Percentiles rank a stretch among this genome's conserved stretches.
Evolutionary conservation across 2,329 filamentous ascomycete genomes (phyloP).

Genomic region (Aspergillus novoparasiticus): DNA sequence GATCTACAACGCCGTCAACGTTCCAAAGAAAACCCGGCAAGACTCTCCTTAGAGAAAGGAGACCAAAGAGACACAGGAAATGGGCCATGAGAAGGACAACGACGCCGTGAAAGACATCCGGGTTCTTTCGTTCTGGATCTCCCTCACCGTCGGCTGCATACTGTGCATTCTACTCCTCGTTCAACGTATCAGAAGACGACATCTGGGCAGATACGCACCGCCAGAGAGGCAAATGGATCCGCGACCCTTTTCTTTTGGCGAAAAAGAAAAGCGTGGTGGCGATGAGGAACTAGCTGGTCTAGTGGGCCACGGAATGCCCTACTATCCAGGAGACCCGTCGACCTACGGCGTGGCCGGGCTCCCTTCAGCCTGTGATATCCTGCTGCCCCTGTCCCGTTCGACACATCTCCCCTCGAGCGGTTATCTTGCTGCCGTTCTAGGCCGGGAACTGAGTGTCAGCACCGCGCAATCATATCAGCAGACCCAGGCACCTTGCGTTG

Average conservation of each 20-base stretch:
- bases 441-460: slow-evolving; percentile 15
- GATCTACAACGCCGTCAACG: neutral
- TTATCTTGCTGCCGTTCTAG: slow-evolving; percentile 23
- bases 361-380: slow-evolving; percentile 29
- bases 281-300: slow-evolving; percentile 19
- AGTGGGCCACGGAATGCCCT: slow-evolving; percentile 13
- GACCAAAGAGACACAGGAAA: slow-evolving; percentile 15
- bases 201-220: slow-evolving; percentile 13
- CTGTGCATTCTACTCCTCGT: slow-evolving; percentile 20
- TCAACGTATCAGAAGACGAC: slow-evolving; percentile 22
- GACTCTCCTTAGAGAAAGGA: slow-evolving; percentile 10
- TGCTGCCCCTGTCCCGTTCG: slow-evolving; percentile 26
- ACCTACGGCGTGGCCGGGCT: slow-evolving; percentile 10
- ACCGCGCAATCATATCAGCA: slow-evolving; percentile 12
- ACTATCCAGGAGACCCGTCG: slow-evolving; percentile 6
- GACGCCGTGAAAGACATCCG: slow-evolving; percentile 12
- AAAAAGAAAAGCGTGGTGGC: slow-evolving; percentile 21
- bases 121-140: slow-evolving; percentile 17
- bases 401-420: slow-evolving; percentile 28
- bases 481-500: neutral
- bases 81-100: slow-evolving; percentile 18
- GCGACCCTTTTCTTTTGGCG: slow-evolving; percentile 2
- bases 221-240: slow-evolving; percentile 24
- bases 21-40: neutral
- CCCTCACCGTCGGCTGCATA: slow-evolving; percentile 20